These are phyloP conservation scores for Kwoniella mangroviensis DNA, from an alignment of 768 basidiomycete species.

Conservation along the genomic window DNA sequence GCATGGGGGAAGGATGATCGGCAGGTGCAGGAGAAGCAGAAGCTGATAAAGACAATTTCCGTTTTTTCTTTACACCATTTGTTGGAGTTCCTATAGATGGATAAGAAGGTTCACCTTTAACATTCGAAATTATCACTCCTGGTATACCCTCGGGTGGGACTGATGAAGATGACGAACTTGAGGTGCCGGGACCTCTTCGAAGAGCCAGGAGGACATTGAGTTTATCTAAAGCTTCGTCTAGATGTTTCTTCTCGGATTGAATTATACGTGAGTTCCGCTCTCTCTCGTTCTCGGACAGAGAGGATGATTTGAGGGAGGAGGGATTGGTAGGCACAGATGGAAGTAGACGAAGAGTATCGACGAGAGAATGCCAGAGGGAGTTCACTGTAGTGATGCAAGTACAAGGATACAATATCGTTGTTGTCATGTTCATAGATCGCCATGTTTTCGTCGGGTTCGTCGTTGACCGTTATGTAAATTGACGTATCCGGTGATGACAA, in stretches of 20 bases:
- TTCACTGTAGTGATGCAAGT: constrained; percentile 23
- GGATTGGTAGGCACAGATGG: constrained; percentile 30
- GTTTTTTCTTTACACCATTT: constrained; percentile 27
- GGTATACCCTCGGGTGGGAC: background rate
- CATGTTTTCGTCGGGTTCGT: too few species aligned
- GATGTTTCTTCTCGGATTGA: constrained; percentile 26
- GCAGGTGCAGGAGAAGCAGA: constrained; percentile 28
- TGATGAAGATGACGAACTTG: background rate
- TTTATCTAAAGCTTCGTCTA: constrained; percentile 47
- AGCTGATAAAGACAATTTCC: constrained; percentile 20
- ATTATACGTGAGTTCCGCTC: constrained; percentile 16
- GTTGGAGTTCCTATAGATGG: background rate
- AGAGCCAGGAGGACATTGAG: constrained; percentile 36
- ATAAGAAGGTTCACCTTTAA: background rate
- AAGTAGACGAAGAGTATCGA: constrained; percentile 46
- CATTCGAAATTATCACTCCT: background rate
- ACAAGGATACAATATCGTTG: too few species aligned
- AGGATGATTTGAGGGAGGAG: constrained; percentile 2
- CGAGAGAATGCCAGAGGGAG: constrained; percentile 44
- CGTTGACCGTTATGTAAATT: too few species aligned
- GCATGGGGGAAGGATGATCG: background rate
- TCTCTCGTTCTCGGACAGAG: background rate
- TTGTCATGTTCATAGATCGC: too few species aligned
- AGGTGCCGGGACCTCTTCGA: constrained; percentile 14
- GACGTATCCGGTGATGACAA: too few species aligned